These are phyloP conservation scores for Cercis canadensis DNA, from an alignment of 306 rosid genomes.

Conservation along the genomic window DNA sequence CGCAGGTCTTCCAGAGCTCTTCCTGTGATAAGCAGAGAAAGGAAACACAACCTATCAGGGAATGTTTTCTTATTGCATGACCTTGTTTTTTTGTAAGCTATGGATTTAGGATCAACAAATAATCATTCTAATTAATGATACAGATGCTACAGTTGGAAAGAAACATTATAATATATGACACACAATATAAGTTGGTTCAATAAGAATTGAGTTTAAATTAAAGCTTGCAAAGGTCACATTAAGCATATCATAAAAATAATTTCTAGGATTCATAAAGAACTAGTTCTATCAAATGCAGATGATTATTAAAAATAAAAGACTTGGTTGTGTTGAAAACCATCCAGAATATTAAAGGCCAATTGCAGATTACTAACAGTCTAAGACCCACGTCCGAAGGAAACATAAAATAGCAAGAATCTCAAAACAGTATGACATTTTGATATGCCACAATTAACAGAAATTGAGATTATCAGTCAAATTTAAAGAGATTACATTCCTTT, in stretches of 20 bases:
- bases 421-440: neutral
- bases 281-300: neutral
- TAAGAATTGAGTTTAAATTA: neutral
- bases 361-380: neutral
- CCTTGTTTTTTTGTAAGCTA: neutral
- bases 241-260: constrained; percentile 18
- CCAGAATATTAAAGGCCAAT: no score
- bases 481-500: no score
- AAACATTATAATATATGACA: neutral
- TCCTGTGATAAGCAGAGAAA: constrained; percentile 48
- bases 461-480: no score
- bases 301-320: neutral
- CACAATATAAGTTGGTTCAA: neutral
- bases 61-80: constrained; percentile 6
- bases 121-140: neutral
- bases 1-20: constrained; percentile 75
- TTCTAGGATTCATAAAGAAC: neutral
- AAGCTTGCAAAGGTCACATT: neutral
- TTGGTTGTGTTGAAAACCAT: no score
- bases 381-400: neutral
- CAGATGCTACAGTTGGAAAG: neutral
- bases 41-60: constrained; percentile 1
- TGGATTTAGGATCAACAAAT: neutral
- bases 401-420: neutral
- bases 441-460: neutral